Evolutionary conservation across 805 yeast species (phyloP).

Genomic region (Schizosaccharomyces octosporus): DNA sequence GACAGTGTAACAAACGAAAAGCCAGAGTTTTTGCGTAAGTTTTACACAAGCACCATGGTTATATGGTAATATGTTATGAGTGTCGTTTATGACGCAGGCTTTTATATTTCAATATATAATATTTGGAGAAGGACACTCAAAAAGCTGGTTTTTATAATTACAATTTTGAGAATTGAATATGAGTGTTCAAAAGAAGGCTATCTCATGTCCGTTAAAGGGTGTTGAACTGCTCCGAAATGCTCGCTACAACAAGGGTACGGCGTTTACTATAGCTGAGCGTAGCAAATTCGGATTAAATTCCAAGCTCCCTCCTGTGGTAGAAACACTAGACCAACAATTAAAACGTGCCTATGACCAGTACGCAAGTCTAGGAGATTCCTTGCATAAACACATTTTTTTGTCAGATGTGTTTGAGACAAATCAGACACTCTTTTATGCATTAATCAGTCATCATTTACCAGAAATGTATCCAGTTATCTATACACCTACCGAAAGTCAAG

Average conservation of each 20-base stretch:
- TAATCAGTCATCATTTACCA: conserved; percentile 66
- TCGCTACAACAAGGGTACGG: conserved; percentile 83
- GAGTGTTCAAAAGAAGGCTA: too few relatives aligned
- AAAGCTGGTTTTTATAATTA: too few relatives aligned
- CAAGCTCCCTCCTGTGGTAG: conserved; percentile 59
- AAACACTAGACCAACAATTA: conserved; percentile 31
- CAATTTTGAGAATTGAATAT: too few relatives aligned
- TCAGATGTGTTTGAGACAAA: conserved; percentile 79
- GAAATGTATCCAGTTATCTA: conserved; percentile 25
- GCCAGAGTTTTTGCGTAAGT: too few relatives aligned
- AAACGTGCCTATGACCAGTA: conserved; percentile 79
- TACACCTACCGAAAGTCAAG: conserved; percentile 41
- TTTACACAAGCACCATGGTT: too few relatives aligned
- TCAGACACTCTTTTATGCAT: conserved; percentile 67
- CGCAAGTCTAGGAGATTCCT: conserved; percentile 36
- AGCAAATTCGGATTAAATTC: conserved; percentile 56
- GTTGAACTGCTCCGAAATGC: conserved; percentile 67
- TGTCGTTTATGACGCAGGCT: too few relatives aligned
- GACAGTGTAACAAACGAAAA: too few relatives aligned
- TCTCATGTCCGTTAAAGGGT: conserved; percentile 17
- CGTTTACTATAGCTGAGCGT: conserved; percentile 68
- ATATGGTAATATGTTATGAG: too few relatives aligned
- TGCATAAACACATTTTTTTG: conserved; percentile 82
- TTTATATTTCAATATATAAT: too few relatives aligned
- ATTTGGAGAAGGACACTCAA: too few relatives aligned